Evolutionary conservation across 1,284 basidiomycete genomes (phyloP), one percentile per base, ranked within the genome.

Genomic region (Nidula niveotomentosa): DNA sequence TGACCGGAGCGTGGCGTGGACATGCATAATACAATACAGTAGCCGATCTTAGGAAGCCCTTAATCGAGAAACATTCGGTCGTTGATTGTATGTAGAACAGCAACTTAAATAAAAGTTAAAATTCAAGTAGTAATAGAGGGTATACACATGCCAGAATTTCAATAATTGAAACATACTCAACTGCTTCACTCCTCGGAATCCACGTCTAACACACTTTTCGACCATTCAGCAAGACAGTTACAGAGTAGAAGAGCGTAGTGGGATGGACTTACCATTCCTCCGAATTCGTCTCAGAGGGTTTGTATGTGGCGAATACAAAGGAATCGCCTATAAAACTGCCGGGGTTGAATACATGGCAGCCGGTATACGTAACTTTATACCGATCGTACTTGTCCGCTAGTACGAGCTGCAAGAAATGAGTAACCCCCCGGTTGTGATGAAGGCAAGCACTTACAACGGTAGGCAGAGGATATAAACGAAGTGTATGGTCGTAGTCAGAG

Each of bases 311-410:
- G 75, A 95, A 96, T 13, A 84, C 80, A 62, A 92, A 90, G 2
- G 88, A 81, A 46, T 83, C 89, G 7, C 90, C 85, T 13, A 94
- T 76, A 65, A 96, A 95, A 52, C 88, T 86, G 10, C 97, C 96
- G 0, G 97, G 97, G 69, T 99, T 99, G 79, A 99, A 95, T 34
- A 99, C 97, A 72, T 98, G 96, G 66, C 97, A 99, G 6, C 94
- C 94, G 59, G 96, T 96, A 68, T 99, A 99, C 1, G 96, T 99
- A 61, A 98, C 80, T 65, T 97, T 94, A 70, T 93, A 99, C 37
- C 92, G 84, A 66, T 98, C 96, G 69, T 97, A 98, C 69, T 91
- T 94, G 74, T 99, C 97, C 1, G 97, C 97, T 9, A 99, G 80
- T n/a, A 99, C 82, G 18, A 98, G 78, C 94, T 96, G 63, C 9